Conservation (phyloP, 106 monocot genomes). For the Xerophyta viscosa region DNA sequence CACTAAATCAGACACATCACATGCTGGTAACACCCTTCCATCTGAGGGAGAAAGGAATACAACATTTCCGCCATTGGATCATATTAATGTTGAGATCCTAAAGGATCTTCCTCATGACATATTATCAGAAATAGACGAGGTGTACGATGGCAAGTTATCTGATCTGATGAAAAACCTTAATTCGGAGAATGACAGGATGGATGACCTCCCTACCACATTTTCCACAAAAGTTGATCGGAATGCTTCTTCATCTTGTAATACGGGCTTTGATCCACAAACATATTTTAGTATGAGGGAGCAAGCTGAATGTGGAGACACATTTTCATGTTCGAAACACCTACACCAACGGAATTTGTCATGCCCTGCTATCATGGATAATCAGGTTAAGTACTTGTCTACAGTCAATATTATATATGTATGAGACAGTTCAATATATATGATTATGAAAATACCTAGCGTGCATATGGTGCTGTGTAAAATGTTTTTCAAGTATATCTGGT, state of each 20-base stretch:
- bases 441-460: too few species aligned
- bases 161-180: constrained; percentile 26
- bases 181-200: constrained; percentile 5
- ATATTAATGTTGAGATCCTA: constrained; percentile 67
- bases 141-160: constrained; percentile 64
- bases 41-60: constrained; percentile 16
- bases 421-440: too few species aligned
- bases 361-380: too few species aligned
- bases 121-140: constrained; percentile 64
- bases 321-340: not conserved
- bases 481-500: too few species aligned
- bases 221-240: not conserved
- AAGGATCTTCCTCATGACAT: constrained; percentile 84
- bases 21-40: too few species aligned
- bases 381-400: too few species aligned
- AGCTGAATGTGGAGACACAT: constrained; percentile 2
- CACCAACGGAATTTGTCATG: not conserved
- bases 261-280: not conserved
- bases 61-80: constrained; percentile 44
- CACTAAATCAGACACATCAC: too few species aligned
- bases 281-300: not conserved
- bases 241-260: not conserved
- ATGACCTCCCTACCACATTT: not conserved
- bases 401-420: too few species aligned
- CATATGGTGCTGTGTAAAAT: too few species aligned